Base-by-base conservation (phyloP, 108 stramenopile genomes). In the Pseudonitzschia delicatissima region DNA sequence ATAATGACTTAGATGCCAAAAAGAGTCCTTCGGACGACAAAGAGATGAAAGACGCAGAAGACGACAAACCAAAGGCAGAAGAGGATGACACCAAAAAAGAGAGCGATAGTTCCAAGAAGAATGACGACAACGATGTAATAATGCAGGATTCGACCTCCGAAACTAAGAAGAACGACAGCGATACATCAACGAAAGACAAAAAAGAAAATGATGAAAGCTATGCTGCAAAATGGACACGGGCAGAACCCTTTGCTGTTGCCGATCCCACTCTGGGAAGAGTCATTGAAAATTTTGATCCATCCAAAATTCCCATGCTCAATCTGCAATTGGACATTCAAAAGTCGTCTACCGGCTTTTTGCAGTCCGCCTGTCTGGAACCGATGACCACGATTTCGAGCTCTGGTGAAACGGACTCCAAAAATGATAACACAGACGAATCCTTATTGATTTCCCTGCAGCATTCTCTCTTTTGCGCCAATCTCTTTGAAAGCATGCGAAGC, bases 401-500 rank as follows among this genome's bases (percentile, higher is more conserved):
- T 18, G 20, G 25, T 18, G 25, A 23, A 39, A 4, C 60, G 13
- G 40, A 2, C n/a, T n/a, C 7, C 48, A 23, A 23, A 7, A 23
- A 49, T 1, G 20, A 33, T 27, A 55, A 55, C 13, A 60, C 42
- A n/a, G 92, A 93, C 61, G 88, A 90, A 64, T 71, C 76, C 5
- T 71, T 90, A 13, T 75, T 93, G 47, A 77, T 84, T 57, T 72
- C 87, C 27, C 77, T 93, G 50, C 92, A 93, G 51, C 92, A 93
- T 72, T 93, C 92, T 12, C 60, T 93, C 33, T 90, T 90, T 62
- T 93, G 92, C 66, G 88, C 92, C n/a, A 83, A 83, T 37, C 78
- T 93, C 11, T 93, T 93, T 62, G 92, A 93, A 60, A 86, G 87
- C 6, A 90, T 93, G 67, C 79, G 88, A 55, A 62, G 68, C 20